A percentile compares a stretch with the other conserved stretches of the same genome.
Evolutionary conservation across 2,329 filamentous ascomycete genomes (phyloP).

Genomic region (Rhynchosporium graminicola): DNA sequence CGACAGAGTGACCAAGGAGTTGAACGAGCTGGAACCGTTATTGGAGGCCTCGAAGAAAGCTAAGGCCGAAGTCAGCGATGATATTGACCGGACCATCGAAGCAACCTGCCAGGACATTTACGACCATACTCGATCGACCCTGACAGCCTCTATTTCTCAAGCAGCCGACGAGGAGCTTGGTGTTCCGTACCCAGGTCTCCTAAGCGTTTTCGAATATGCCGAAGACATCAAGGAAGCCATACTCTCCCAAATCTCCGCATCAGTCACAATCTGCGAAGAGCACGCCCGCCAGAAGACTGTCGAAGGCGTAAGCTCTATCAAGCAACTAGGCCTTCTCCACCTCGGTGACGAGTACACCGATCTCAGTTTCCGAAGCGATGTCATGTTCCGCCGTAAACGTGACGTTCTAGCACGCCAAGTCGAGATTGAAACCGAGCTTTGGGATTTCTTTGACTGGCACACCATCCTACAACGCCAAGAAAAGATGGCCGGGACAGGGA

Average conservation of each 20-base stretch:
- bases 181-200: conserved; percentile 82
- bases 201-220: conserved; percentile 85
- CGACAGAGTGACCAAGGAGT: conserved; percentile 76
- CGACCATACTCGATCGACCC: conserved; percentile 72
- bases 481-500: conserved; percentile 89
- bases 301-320: conserved; percentile 80
- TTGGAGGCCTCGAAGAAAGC: conserved; percentile 83
- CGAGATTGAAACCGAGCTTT: conserved; percentile 82
- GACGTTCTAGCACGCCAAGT: conserved; percentile 83
- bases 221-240: conserved; percentile 92
- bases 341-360: conserved; percentile 85
- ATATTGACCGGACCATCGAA: conserved; percentile 81
- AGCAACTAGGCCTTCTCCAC: conserved; percentile 83
- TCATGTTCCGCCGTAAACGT: conserved; percentile 87
- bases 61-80: conserved; percentile 73
- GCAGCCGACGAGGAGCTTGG: conserved; percentile 78
- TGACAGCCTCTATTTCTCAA: conserved; percentile 73
- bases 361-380: conserved; percentile 83
- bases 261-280: conserved; percentile 80
- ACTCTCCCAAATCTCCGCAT: conserved; percentile 80
- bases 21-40: conserved; percentile 80
- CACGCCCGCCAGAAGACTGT: conserved; percentile 78
- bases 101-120: conserved; percentile 85
- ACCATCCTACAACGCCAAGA: conserved; percentile 86
- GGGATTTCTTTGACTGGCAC: conserved; percentile 89